Conservation (phyloP, 2,329 filamentous ascomycete genomes). For the Claviceps monticola region DNA sequence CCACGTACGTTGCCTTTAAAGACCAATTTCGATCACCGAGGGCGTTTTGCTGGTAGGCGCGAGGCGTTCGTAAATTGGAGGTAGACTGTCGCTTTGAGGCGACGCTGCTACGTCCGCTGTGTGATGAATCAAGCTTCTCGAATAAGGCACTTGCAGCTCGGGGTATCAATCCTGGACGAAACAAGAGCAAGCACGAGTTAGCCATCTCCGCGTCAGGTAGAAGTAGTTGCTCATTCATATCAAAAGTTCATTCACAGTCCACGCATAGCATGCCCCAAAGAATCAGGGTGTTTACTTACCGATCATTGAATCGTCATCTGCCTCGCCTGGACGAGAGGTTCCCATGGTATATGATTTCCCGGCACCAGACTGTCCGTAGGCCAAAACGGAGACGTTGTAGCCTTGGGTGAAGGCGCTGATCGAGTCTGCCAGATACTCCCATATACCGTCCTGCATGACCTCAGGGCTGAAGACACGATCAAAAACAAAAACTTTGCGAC, state of each 20-base stretch:
- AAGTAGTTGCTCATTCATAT: background rate
- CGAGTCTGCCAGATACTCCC: conserved; percentile 87
- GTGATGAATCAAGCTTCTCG: conserved; percentile 59
- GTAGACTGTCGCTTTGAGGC: conserved; percentile 34
- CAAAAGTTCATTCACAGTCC: background rate
- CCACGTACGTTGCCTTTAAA: conserved; percentile 83
- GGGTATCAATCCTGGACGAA: conserved; percentile 69
- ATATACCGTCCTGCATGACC: conserved; percentile 74
- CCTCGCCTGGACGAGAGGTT: conserved; percentile 73
- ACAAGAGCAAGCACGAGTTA: background rate
- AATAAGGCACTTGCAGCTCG: conserved; percentile 79
- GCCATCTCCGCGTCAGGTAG: background rate
- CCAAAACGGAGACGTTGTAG: conserved; percentile 95
- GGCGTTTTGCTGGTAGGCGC: conserved; percentile 46
- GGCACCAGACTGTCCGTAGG: conserved; percentile 93
- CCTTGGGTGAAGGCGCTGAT: conserved; percentile 83
- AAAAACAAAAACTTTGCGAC: conserved; percentile 90
- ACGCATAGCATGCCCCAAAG: background rate
- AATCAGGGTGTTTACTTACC: conserved; percentile 34
- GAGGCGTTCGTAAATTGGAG: conserved; percentile 64
- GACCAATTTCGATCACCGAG: conserved; percentile 69
- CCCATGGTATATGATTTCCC: conserved; percentile 99
- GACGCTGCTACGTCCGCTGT: conserved; percentile 32
- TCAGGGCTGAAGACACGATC: conserved; percentile 86
- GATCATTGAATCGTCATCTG: conserved; percentile 57